Evolutionary conservation across 176 grass and related monocot species (phyloP).

Genomic region (Raddia distichophylla): DNA sequence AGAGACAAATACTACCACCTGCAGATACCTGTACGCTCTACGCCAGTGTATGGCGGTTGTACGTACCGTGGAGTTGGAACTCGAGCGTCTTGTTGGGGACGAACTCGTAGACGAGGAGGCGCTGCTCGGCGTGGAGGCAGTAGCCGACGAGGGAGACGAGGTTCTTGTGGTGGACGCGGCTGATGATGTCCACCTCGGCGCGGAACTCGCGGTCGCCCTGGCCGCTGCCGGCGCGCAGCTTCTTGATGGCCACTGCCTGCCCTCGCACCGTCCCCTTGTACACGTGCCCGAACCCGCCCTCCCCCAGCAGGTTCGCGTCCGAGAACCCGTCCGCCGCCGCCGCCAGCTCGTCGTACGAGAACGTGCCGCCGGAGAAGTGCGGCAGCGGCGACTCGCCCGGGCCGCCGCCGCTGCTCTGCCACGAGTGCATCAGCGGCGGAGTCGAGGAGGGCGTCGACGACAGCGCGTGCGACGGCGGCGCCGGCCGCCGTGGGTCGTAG

Average conservation of each 20-base stretch:
- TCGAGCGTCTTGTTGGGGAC: constrained; percentile 88
- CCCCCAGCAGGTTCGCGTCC: constrained; percentile 74
- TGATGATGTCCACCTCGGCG: constrained; percentile 88
- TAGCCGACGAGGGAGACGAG: constrained; percentile 84
- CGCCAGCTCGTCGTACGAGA: constrained; percentile 70
- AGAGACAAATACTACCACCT: too few relatives aligned
- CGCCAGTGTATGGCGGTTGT: too few relatives aligned
- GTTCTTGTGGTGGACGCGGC: constrained; percentile 83
- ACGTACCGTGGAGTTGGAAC: constrained; percentile 78
- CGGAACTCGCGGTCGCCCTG: constrained; percentile 91
- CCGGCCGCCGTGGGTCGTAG: constrained; percentile 46
- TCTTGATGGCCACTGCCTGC: constrained; percentile 85
- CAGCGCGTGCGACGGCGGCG: constrained; percentile 32
- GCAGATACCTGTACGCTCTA: too few relatives aligned
- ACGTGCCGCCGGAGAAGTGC: constrained; percentile 45
- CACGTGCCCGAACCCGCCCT: constrained; percentile 87
- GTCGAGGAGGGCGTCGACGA: constrained; percentile 45
- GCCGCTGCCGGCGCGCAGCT: constrained; percentile 60
- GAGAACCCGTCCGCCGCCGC: constrained; percentile 69
- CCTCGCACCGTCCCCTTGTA: constrained; percentile 68
- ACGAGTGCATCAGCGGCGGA: constrained; percentile 37
- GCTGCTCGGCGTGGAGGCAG: constrained; percentile 73
- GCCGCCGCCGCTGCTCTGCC: constrained; percentile 31
- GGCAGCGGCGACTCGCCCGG: constrained; percentile 34
- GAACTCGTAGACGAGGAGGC: constrained; percentile 82